phyloP scores from a whole-genome alignment of 2,329 filamentous ascomycete genomes.

The Sarocladium oryzae region DNA sequence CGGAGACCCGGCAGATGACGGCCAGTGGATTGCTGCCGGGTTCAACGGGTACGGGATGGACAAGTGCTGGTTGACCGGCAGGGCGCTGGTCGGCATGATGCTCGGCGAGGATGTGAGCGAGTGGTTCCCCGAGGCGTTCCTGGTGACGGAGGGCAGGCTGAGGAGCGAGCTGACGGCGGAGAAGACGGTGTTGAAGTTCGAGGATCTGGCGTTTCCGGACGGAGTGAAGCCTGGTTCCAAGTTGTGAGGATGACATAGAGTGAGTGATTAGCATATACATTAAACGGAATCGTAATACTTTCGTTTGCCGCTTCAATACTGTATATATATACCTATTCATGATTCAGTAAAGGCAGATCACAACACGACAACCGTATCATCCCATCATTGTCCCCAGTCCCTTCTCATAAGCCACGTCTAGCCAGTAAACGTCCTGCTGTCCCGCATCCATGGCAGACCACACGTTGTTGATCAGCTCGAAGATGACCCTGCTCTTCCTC shows the following conservation, averaged over 20 bases:
- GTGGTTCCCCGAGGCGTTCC: conserved; percentile 17
- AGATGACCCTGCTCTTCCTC: conserved; percentile 12
- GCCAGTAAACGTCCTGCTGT: conserved; percentile 15
- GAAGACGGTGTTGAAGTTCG: conserved; percentile 5
- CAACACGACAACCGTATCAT: too few species aligned
- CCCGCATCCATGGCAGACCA: conserved; percentile 15
- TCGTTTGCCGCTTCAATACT: too few species aligned
- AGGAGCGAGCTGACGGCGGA: neutral
- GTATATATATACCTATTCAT: too few species aligned
- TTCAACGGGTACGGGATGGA: conserved; percentile 45
- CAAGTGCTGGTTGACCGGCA: conserved; percentile 41
- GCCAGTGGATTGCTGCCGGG: conserved; percentile 43
- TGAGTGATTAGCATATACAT: too few species aligned
- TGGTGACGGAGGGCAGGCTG: conserved; percentile 14
- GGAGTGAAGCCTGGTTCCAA: neutral
- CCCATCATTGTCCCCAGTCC: conserved; percentile 12
- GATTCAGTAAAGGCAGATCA: too few species aligned
- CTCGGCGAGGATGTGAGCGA: conserved; percentile 15
- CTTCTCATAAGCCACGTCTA: conserved; percentile 13
- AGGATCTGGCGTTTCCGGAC: neutral
- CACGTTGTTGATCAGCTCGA: conserved; percentile 14
- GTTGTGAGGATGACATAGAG: too few species aligned
- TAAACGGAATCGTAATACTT: too few species aligned
- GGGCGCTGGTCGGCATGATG: conserved; percentile 22
- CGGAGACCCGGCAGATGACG: conserved; percentile 12